Conservation (phyloP, 768 basidiomycete species). For the Hirschioporus abietinus region DNA sequence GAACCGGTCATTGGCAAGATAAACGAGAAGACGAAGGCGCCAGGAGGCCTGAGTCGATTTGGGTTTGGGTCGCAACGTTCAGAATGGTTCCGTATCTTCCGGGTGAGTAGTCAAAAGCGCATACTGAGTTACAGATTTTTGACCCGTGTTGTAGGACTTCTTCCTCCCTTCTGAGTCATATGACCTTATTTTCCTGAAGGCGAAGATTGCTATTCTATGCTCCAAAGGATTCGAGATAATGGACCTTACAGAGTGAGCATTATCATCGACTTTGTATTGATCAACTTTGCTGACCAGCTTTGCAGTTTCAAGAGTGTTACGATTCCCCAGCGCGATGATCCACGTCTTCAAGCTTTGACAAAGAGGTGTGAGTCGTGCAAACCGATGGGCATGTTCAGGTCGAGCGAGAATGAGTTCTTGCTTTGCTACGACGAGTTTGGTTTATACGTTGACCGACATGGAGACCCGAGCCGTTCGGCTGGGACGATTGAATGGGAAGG, state of each 20-base stretch:
- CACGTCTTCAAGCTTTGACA: constrained; percentile 58
- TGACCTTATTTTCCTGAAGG: constrained; percentile 88
- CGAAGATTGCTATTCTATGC: constrained; percentile 89
- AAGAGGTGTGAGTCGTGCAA: constrained; percentile 77
- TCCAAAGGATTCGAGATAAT: constrained; percentile 97
- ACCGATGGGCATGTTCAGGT: constrained; percentile 87
- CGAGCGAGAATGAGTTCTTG: constrained; percentile 82
- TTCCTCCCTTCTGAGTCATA: constrained; percentile 90
- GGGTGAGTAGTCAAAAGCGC: constrained; percentile 33
- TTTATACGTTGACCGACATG: constrained; percentile 87
- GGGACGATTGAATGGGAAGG: constrained; percentile 94
- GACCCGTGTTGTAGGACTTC: constrained; percentile 53
- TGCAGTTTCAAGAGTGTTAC: constrained; percentile 80
- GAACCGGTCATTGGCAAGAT: constrained; percentile 93
- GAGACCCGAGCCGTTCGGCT: constrained; percentile 68
- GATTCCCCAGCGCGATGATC: constrained; percentile 78
- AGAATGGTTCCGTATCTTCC: constrained; percentile 94
- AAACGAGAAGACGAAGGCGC: constrained; percentile 67
- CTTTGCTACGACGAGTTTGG: constrained; percentile 92
- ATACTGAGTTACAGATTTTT: constrained; percentile 3
- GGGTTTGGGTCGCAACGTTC: constrained; percentile 76
- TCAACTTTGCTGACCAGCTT: constrained; percentile 4
- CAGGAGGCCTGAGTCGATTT: constrained; percentile 65
- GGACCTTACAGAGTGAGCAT: constrained; percentile 82
- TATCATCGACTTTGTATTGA: not conserved